Evolutionary conservation across 371 early-diverging fungal genomes (phyloP).

Genomic region (Mucor circinelloides): DNA sequence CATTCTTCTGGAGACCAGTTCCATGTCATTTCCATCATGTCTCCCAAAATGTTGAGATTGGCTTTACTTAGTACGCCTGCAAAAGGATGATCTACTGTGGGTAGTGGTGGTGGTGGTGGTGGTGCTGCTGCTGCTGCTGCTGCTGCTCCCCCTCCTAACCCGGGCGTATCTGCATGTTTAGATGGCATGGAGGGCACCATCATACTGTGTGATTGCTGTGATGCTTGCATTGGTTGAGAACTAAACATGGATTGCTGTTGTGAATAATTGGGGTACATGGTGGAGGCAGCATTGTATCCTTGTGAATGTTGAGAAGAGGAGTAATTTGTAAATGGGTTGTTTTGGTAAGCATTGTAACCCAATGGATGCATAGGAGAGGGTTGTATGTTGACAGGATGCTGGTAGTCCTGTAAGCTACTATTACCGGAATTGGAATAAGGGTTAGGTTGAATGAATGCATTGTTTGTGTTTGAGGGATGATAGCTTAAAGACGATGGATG

Average conservation of each 20-base stretch:
- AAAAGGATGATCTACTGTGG: conserved; percentile 43
- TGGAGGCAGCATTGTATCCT: neutral
- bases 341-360: neutral
- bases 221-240: neutral
- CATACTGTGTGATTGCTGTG: conserved; percentile 2
- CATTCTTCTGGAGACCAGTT: conserved; percentile 69
- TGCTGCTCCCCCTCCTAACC: neutral
- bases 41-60: conserved; percentile 16
- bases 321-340: neutral
- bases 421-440: neutral
- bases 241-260: neutral
- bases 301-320: neutral
- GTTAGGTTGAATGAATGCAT: neutral
- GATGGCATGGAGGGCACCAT: neutral
- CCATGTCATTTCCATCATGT: conserved; percentile 17
- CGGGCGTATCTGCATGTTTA: neutral
- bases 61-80: conserved; percentile 71
- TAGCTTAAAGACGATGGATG: neutral
- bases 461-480: neutral
- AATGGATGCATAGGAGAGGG: neutral
- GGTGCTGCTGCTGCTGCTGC: neutral
- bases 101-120: no score
- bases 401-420: neutral
- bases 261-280: conserved; percentile 4
- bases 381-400: conserved; percentile 11